Percentiles rank a stretch among this genome's conserved stretches.
These are phyloP conservation scores for Lasiosphaeria ovina DNA, from an alignment of 495 filamentous ascomycete genomes.

Conservation along the genomic window DNA sequence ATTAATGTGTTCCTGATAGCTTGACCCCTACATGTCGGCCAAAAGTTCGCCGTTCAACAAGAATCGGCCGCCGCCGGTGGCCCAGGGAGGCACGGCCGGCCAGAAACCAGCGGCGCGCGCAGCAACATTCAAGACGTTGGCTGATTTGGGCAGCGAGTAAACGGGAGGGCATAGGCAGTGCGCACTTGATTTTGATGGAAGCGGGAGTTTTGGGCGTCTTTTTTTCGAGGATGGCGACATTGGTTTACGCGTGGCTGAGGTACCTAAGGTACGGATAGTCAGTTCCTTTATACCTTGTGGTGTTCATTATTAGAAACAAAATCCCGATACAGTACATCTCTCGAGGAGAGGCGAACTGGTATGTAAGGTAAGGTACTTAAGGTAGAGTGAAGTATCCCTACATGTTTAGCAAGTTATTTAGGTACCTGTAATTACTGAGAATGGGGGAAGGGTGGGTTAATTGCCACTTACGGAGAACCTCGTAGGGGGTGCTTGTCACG, in stretches of 20 bases:
- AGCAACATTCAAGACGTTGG: constrained; percentile 42
- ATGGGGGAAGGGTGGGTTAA: too few species aligned
- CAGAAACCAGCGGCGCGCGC: constrained; percentile 29
- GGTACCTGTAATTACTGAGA: too few species aligned
- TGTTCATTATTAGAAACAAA: neutral
- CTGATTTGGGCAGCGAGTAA: constrained; percentile 33
- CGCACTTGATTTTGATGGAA: neutral
- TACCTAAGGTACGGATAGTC: neutral
- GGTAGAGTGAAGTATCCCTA: too few species aligned
- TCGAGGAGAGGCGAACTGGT: too few species aligned
- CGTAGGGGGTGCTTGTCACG: too few species aligned
- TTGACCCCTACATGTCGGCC: constrained; percentile 65
- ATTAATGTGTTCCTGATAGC: constrained; percentile 38
- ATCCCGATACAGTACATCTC: too few species aligned
- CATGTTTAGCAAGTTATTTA: too few species aligned
- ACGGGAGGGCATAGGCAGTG: constrained; percentile 2
- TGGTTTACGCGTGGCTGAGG: neutral
- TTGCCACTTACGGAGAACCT: too few species aligned
- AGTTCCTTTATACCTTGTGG: neutral
- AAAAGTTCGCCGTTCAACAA: constrained; percentile 64
- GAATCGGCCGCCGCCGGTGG: constrained; percentile 29
- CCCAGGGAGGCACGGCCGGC: constrained; percentile 18
- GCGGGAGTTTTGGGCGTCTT: constrained; percentile 4
- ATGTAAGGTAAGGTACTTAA: too few species aligned
- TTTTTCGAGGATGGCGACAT: constrained; percentile 7